Evolutionary conservation across 2,329 filamentous ascomycete species (phyloP).

Genomic region (Aspergillus transmontanensis): DNA sequence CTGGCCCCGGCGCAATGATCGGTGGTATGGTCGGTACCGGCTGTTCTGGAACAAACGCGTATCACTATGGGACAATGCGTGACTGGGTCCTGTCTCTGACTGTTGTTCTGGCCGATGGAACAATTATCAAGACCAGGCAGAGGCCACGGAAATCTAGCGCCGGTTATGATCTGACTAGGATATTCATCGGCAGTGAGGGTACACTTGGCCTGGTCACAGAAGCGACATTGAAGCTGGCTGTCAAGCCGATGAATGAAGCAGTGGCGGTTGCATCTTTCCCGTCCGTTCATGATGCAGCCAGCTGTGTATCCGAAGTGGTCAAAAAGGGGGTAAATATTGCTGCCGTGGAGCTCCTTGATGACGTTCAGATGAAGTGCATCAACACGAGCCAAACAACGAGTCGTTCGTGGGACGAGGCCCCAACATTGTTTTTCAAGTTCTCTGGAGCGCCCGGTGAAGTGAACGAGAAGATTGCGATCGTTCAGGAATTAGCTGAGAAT

Average conservation of each 20-base stretch:
- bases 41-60: conserved; percentile 77
- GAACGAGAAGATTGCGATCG: conserved; percentile 64
- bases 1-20: conserved; percentile 88
- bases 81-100: conserved; percentile 90
- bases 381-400: conserved; percentile 53
- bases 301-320: conserved; percentile 80
- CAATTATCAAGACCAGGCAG: conserved; percentile 84
- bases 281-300: conserved; percentile 70
- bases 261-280: conserved; percentile 76
- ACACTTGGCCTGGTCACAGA: conserved; percentile 91
- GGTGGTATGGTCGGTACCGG: conserved; percentile 66
- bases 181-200: conserved; percentile 89
- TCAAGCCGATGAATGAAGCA: conserved; percentile 74
- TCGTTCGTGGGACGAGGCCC: conserved; percentile 65
- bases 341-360: conserved; percentile 87
- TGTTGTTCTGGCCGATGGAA: conserved; percentile 90
- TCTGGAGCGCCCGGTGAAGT: conserved; percentile 65
- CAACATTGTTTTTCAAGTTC: conserved; percentile 78
- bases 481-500: conserved; percentile 61
- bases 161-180: conserved; percentile 85
- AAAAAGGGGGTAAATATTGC: conserved; percentile 79
- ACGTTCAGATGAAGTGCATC: conserved; percentile 80
- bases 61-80: conserved; percentile 91
- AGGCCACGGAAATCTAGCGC: conserved; percentile 86
- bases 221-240: conserved; percentile 82